These are phyloP conservation scores for Gardenia jasminoides DNA, from an alignment of 257 asterid genomes.

Conservation along the genomic window DNA sequence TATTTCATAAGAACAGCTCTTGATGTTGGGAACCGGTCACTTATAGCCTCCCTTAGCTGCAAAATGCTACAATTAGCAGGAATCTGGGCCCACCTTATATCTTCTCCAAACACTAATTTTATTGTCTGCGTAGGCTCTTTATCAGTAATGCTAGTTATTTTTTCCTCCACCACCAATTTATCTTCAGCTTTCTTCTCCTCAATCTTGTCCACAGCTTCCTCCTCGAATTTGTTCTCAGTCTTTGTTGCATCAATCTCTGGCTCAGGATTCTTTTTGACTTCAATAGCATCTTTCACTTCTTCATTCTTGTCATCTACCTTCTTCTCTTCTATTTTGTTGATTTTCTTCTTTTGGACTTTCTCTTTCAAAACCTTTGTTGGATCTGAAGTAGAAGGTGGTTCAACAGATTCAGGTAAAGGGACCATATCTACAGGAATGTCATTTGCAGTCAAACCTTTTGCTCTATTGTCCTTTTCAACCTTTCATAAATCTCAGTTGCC, in stretches of 20 bases:
- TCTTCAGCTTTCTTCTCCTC: slow-evolving; percentile 35
- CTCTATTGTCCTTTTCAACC: slow-evolving; percentile 53
- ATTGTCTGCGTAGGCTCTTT: slow-evolving; percentile 48
- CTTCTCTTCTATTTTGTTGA: slow-evolving; percentile 30
- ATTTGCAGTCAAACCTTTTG: slow-evolving; percentile 32
- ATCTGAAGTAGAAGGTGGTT: slow-evolving; percentile 36
- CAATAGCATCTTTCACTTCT: slow-evolving; percentile 3
- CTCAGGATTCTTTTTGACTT: slow-evolving; percentile 16
- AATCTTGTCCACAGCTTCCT: slow-evolving; percentile 19
- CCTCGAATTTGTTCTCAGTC: slow-evolving; percentile 34
- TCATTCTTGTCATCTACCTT: slow-evolving; percentile 22
- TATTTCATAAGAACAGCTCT: slow-evolving; percentile 68
- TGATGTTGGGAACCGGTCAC: slow-evolving; percentile 53
- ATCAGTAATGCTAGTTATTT: slow-evolving; percentile 33
- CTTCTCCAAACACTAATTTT: slow-evolving; percentile 78
- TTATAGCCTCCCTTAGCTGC: slow-evolving; percentile 55
- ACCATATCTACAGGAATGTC: slow-evolving; percentile 38
- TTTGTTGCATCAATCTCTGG: slow-evolving; percentile 20
- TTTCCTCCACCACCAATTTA: slow-evolving; percentile 64
- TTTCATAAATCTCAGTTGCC: slow-evolving; percentile 68
- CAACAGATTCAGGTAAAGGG: slow-evolving; percentile 49
- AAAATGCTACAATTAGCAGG: slow-evolving; percentile 58
- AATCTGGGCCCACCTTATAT: slow-evolving; percentile 79
- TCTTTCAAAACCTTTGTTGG: slow-evolving; percentile 34
- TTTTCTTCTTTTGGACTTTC: slow-evolving; percentile 49